Conservation (phyloP, 2,329 filamentous ascomycete genomes). For the Neoscytalidium dimidiatum region DNA sequence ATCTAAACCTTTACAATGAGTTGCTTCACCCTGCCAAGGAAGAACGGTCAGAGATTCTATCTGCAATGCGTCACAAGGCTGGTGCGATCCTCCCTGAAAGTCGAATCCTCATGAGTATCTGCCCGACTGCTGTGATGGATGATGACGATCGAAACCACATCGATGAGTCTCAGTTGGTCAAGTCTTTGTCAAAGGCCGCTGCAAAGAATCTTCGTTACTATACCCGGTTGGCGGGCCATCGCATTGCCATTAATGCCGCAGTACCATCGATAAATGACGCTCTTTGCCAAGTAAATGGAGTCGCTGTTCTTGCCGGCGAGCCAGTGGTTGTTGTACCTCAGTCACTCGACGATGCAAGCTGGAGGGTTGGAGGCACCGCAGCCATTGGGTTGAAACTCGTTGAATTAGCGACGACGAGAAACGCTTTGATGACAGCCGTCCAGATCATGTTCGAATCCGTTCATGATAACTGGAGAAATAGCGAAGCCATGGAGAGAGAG, state of each 20-base stretch:
- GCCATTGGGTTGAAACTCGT: constrained; percentile 82
- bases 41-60: constrained; percentile 86
- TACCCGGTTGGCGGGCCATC: constrained; percentile 71
- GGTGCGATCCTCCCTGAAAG: constrained; percentile 78
- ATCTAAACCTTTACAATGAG: constrained; percentile 88
- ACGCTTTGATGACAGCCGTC: constrained; percentile 74
- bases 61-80: constrained; percentile 83
- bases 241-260: constrained; percentile 85
- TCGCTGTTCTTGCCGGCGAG: constrained; percentile 78
- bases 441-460: constrained; percentile 85
- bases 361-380: constrained; percentile 89
- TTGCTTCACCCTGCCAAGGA: constrained; percentile 86
- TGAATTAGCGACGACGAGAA: constrained; percentile 70
- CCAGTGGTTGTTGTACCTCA: constrained; percentile 81
- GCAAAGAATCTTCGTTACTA: constrained; percentile 68
- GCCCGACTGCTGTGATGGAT: constrained; percentile 77
- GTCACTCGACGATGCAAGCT: constrained; percentile 86
- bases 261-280: constrained; percentile 87
- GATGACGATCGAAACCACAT: constrained; percentile 73
- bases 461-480: constrained; percentile 92
- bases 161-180: constrained; percentile 73
- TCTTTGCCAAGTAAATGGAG: constrained; percentile 75
- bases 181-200: constrained; percentile 72
- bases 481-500: constrained; percentile 95
- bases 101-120: constrained; percentile 79